These are phyloP conservation scores for Hymenotorrendiella dingleyae DNA, from an alignment of 2,329 filamentous ascomycete genomes.

Conservation along the genomic window DNA sequence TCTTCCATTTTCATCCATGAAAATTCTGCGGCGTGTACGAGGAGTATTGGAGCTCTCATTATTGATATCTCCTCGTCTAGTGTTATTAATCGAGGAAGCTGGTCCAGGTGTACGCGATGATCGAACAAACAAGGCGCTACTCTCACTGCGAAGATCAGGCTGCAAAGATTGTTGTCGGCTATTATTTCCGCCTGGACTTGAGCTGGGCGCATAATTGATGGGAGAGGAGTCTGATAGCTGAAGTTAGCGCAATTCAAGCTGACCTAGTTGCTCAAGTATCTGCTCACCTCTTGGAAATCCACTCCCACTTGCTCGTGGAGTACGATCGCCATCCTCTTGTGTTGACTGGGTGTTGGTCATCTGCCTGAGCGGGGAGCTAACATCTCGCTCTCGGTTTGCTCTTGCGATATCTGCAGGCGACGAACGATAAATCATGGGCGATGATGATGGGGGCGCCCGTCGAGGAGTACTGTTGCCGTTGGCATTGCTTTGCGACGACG, in stretches of 20 bases:
- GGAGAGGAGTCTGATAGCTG: conserved; percentile 79
- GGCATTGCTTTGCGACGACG: conserved; percentile 29
- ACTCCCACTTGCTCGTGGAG: conserved; percentile 59
- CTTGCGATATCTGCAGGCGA: conserved; percentile 44
- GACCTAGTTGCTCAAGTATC: background rate
- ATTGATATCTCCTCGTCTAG: conserved; percentile 79
- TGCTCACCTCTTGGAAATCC: conserved; percentile 54
- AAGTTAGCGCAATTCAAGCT: conserved; percentile 1
- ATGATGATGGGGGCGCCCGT: conserved; percentile 62
- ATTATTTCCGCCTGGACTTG: conserved; percentile 59
- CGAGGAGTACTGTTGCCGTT: conserved; percentile 38
- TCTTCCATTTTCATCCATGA: conserved; percentile 51
- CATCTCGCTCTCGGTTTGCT: conserved; percentile 34
- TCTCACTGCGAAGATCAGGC: conserved; percentile 73
- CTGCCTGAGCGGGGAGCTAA: conserved; percentile 56
- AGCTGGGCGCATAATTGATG: conserved; percentile 84
- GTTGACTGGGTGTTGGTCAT: conserved; percentile 51
- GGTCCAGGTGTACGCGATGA: conserved; percentile 48
- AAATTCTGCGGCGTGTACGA: conserved; percentile 46
- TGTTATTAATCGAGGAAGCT: conserved; percentile 45
- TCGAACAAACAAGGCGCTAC: conserved; percentile 80
- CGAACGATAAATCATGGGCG: conserved; percentile 72
- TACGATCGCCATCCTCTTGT: conserved; percentile 56
- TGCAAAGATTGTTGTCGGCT: conserved; percentile 44
- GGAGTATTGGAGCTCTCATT: conserved; percentile 62